Conservation (phyloP, 352 stramenopile genomes). For the Globisporangium rhizosaccharum region DNA sequence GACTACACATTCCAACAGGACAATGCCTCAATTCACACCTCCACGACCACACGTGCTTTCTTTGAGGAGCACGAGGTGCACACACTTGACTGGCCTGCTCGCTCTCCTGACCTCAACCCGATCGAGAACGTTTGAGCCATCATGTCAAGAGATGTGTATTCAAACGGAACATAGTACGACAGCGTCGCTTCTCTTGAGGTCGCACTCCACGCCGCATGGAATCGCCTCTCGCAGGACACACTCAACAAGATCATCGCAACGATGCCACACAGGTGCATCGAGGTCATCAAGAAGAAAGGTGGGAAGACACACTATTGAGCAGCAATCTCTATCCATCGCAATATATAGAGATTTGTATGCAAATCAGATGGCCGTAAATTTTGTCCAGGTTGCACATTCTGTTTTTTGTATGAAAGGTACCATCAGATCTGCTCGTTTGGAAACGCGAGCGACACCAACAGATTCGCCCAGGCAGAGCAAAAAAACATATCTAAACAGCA, state of each 20-base stretch:
- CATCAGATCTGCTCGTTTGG: no score
- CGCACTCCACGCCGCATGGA: conserved; percentile 2
- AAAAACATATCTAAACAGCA: no score
- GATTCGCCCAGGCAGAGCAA: no score
- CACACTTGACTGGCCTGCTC: conserved; percentile 19
- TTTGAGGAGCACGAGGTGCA: no score
- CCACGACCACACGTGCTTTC: no score
- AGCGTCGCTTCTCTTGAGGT: conserved; percentile 5
- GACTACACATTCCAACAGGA: no score
- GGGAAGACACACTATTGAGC: conserved; percentile 16
- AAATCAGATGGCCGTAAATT: neutral
- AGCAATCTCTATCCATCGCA: conserved; percentile 1
- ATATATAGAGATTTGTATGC: neutral
- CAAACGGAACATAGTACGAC: conserved; percentile 14
- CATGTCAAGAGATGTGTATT: conserved; percentile 17
- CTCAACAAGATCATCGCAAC: conserved; percentile 10
- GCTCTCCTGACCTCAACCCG: conserved; percentile 19
- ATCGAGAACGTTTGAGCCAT: conserved; percentile 23
- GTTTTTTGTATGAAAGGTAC: neutral
- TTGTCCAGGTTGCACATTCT: neutral
- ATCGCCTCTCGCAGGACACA: neutral
- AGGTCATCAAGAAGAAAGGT: conserved; percentile 14
- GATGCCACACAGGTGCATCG: conserved; percentile 10
- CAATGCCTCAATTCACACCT: no score
- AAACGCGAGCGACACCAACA: no score